Percentiles rank a stretch among this genome's conserved stretches.
Conservation (phyloP, 192 early-diverging fungal species). For the Gaertneriomyces sp. region DNA sequence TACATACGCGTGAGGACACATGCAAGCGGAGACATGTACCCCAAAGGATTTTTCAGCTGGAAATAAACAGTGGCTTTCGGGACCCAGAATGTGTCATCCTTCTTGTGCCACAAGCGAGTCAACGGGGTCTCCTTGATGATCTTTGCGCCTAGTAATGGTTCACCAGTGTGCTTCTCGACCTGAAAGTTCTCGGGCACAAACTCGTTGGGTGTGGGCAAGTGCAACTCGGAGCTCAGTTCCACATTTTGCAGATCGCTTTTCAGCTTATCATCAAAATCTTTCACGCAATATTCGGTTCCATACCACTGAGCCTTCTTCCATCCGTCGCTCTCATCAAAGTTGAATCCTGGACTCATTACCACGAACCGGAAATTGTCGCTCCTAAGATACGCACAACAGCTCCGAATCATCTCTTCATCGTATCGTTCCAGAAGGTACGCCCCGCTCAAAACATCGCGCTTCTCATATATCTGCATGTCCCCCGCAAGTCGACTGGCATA, state of each 20-base stretch:
- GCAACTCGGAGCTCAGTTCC: conserved; percentile 51
- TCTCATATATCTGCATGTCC: conserved; percentile 76
- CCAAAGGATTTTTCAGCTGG: conserved; percentile 58
- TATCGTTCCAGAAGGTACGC: conserved; percentile 64
- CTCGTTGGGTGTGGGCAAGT: conserved; percentile 70
- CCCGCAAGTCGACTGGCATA: conserved; percentile 69
- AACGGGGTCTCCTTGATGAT: conserved; percentile 59
- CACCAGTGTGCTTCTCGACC: conserved; percentile 33
- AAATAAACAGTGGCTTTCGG: conserved; percentile 83
- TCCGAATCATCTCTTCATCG: conserved; percentile 62
- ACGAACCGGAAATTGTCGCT: conserved; percentile 55
- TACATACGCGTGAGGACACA: conserved; percentile 71
- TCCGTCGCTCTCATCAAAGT: conserved; percentile 20
- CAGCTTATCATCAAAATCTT: conserved; percentile 52
- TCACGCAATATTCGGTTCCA: conserved; percentile 71
- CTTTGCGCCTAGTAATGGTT: not conserved
- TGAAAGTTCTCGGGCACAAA: conserved; percentile 85
- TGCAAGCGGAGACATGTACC: conserved; percentile 69
- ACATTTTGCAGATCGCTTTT: conserved; percentile 43
- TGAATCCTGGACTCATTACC: no score
- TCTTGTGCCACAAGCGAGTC: conserved; percentile 86
- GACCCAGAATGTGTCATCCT: conserved; percentile 88
- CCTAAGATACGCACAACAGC: conserved; percentile 56
- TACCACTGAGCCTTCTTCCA: conserved; percentile 73
- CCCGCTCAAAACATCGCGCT: conserved; percentile 65